These are phyloP conservation scores for Populus simonii DNA, from an alignment of 345 rosid species.

Conservation along the genomic window DNA sequence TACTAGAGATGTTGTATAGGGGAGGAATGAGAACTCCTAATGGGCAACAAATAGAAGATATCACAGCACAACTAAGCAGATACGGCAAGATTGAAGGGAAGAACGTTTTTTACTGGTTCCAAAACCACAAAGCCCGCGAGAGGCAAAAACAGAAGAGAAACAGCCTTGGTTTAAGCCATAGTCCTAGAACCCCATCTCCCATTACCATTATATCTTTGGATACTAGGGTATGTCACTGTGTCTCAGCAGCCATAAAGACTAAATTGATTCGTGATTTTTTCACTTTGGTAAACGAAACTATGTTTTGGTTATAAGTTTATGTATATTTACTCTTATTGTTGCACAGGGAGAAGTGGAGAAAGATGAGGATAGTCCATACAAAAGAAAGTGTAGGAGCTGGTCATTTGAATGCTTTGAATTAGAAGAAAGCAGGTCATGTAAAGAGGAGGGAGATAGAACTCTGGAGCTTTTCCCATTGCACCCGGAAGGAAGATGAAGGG, in stretches of 20 bases:
- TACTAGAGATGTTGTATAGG: slow-evolving; percentile 82
- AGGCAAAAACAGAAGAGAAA: slow-evolving; percentile 91
- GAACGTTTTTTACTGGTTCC: slow-evolving; percentile 98
- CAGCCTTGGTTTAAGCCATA: slow-evolving; percentile 54
- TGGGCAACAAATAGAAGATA: slow-evolving; percentile 87
- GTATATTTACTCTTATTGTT: not conserved
- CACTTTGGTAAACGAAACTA: not conserved
- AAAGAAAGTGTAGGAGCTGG: slow-evolving; percentile 94
- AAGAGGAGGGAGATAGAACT: slow-evolving; percentile 60
- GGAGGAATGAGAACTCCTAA: slow-evolving; percentile 95
- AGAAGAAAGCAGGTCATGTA: slow-evolving; percentile 33
- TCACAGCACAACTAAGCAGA: slow-evolving; percentile 72
- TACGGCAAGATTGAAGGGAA: slow-evolving; percentile 97
- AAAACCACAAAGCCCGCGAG: slow-evolving; percentile 98
- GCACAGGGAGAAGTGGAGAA: slow-evolving; percentile 37
- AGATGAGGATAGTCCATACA: slow-evolving; percentile 61
- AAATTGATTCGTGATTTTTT: not conserved
- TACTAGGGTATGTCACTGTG: slow-evolving; percentile 42
- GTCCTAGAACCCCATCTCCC: slow-evolving; percentile 36
- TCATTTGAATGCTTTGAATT: slow-evolving; percentile 61
- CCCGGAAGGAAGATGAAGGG: slow-evolving; percentile 69
- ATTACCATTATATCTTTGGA: slow-evolving; percentile 44
- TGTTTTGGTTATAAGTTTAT: not conserved
- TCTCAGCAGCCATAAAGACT: not conserved
- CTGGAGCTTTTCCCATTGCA: slow-evolving; percentile 96